Evolutionary conservation across 73 alveolate genomes (phyloP).

Genomic region (Tetrahymena borealis): DNA sequence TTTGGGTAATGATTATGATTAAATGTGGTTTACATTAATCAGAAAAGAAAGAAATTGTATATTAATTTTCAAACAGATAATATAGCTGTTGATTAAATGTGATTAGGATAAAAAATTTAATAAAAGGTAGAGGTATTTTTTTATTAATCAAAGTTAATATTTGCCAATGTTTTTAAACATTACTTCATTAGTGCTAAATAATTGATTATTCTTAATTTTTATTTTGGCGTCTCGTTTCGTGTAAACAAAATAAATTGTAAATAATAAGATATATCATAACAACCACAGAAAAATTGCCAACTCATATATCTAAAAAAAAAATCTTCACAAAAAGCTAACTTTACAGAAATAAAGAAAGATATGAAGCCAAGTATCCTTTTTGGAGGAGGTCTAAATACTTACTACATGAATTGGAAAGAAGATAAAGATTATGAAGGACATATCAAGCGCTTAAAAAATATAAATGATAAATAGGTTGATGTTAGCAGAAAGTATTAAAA

Average conservation of each 20-base stretch:
- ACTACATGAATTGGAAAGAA: not conserved
- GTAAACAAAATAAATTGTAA: not conserved
- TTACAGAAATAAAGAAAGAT: too few relatives aligned
- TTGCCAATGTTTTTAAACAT: not conserved
- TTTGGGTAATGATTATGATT: too few relatives aligned
- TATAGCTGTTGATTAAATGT: too few relatives aligned
- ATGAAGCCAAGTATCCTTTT: not conserved
- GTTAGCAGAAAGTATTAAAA: not conserved
- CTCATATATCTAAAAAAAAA: not conserved
- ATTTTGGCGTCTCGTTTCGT: not conserved
- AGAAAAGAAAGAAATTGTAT: too few relatives aligned
- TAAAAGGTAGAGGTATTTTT: too few relatives aligned
- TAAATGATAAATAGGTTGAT: not conserved
- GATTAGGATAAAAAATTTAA: too few relatives aligned
- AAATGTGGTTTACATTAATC: too few relatives aligned
- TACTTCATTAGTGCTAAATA: too few relatives aligned
- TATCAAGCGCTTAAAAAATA: not conserved
- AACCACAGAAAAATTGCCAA: not conserved
- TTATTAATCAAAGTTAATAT: not conserved
- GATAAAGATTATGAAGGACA: not conserved
- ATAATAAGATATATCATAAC: not conserved
- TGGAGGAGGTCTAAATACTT: not conserved
- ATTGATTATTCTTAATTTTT: not conserved
- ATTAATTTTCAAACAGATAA: too few relatives aligned
- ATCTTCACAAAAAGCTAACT: too few relatives aligned